These are phyloP conservation scores for Prunus kanzakura DNA, from an alignment of 306 rosid genomes.

Conservation along the genomic window DNA sequence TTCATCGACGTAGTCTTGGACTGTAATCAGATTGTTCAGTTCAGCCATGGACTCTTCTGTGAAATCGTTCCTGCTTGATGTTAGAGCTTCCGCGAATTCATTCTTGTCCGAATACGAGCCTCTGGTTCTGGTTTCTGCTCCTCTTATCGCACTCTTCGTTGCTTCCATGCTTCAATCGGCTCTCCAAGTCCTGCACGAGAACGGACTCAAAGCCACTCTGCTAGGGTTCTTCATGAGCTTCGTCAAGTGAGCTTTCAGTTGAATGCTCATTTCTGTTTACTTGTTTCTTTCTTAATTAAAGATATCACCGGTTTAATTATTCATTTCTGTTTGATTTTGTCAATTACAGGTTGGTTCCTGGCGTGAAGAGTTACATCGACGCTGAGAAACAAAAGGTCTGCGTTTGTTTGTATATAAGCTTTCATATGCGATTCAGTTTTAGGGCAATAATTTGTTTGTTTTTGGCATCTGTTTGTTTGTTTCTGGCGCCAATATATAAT, in stretches of 20 bases:
- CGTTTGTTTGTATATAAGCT: neutral
- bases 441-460: too few species aligned
- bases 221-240: slow-evolving; percentile 32
- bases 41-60: slow-evolving; percentile 32
- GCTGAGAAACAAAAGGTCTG: slow-evolving; percentile 53
- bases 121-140: slow-evolving; percentile 43
- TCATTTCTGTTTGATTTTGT: neutral
- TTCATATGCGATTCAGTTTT: neutral
- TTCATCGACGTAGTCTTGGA: neutral
- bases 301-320: neutral
- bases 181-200: slow-evolving; percentile 26
- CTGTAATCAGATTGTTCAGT: neutral
- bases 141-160: slow-evolving; percentile 29
- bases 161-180: slow-evolving; percentile 36
- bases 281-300: neutral
- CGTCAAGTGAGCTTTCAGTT: slow-evolving; percentile 29
- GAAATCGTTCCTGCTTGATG: slow-evolving; percentile 8
- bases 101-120: slow-evolving; percentile 44
- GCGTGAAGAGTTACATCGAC: slow-evolving; percentile 46
- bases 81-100: slow-evolving; percentile 32
- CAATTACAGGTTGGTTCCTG: slow-evolving; percentile 42
- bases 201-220: slow-evolving; percentile 40
- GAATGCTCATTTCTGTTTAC: neutral
- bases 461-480: neutral
- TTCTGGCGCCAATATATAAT: neutral